Base-by-base conservation (phyloP, 495 filamentous ascomycete species). In the Aspergillus incahuasiensis region DNA sequence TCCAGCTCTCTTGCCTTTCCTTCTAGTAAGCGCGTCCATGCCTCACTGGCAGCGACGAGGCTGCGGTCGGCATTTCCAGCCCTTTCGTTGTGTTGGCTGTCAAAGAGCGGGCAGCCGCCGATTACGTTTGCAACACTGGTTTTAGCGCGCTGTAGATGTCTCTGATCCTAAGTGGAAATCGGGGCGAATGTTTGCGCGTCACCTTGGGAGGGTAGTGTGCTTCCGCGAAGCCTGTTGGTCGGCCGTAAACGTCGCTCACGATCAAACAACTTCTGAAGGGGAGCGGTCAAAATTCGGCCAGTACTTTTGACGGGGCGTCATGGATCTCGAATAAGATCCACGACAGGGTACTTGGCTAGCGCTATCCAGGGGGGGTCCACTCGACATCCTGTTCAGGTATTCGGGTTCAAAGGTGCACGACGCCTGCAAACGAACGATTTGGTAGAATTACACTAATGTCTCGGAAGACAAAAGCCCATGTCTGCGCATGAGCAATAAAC, bases 81-180 rank as follows among this genome's bases (percentile, higher is more conserved):
- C 13, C 20, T 35, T 15, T 28, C 25, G 44, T 47, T 41, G 22
- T 38, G 32, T 5, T 44, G 41, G 24, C 12, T 15, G 43, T 57
- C 30, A 50, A 39, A 39, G 48, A 58, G 48, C 57, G 49, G 63
- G 41, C 52, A 54, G 48, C 60, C 46, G 55, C 59, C 55, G 62
- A 54, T 42, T 61, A 63, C 63, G 60, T 66, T 66, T 66, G 63
- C 59, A 61, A 48, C 42, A 48, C 24, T 16, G 13, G 25, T 32
- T 55, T 22, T 50, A 28, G 48, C 30, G 30, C 42, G 16, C 42
- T 30, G 52, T 44, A 42, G 18, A 48, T 52, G 35, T 51, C 18
- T 48, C 57, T 56, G 54, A 52, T 52, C 43, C 42, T 22, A 49
- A 35, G 45, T 45, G 20, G 51, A 53, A 45, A 50, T 40, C 38